Conservation (phyloP, 192 early-diverging fungal species). For the Geosiphon pyriformis region DNA sequence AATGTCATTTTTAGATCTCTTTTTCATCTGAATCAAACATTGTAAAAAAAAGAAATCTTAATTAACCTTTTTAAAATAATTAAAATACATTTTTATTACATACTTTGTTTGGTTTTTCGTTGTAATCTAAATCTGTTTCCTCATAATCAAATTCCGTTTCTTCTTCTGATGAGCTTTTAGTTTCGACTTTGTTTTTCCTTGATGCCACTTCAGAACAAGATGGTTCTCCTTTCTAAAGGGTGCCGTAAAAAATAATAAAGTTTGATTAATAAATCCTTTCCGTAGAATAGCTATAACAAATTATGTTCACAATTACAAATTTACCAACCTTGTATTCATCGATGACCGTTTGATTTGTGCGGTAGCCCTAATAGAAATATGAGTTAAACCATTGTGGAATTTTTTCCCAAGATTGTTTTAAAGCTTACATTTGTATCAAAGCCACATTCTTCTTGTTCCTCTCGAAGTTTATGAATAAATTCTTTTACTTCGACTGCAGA, state of each 20-base stretch:
- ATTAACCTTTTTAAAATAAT: background rate
- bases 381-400: conserved; percentile 5
- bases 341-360: background rate
- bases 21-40: background rate
- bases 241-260: background rate
- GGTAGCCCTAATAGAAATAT: conserved; percentile 5
- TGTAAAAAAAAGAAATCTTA: background rate
- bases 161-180: too few species aligned
- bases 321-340: background rate
- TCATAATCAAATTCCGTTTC: too few species aligned
- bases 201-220: background rate
- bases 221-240: background rate
- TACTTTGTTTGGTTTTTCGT: too few species aligned
- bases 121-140: too few species aligned
- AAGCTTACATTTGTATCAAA: conserved; percentile 9
- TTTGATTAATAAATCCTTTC: background rate
- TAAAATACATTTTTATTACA: too few species aligned
- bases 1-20: background rate
- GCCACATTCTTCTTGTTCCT: conserved; percentile 13
- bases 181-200: background rate
- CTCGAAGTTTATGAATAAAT: conserved; percentile 17
- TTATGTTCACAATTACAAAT: background rate
- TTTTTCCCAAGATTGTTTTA: background rate
- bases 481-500: conserved; percentile 16
- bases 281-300: conserved; percentile 2